These are phyloP conservation scores for Skeletonema menzelii DNA, from an alignment of 108 stramenopile species.

Conservation along the genomic window DNA sequence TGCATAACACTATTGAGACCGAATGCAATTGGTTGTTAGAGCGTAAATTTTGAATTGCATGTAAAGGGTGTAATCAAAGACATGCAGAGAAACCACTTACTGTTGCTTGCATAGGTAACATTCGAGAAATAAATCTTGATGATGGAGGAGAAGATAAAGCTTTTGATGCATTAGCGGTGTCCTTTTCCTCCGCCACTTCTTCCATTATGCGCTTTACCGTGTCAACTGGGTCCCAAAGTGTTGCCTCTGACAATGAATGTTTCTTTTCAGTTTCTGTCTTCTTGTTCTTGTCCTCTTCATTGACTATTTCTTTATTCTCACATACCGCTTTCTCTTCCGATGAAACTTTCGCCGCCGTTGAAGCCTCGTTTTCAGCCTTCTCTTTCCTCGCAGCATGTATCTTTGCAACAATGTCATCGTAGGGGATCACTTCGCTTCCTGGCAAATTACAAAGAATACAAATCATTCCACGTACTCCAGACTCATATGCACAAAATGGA, in stretches of 20 bases:
- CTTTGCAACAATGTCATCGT: conserved; percentile 37
- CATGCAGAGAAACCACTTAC: conserved; percentile 15
- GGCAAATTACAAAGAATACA: conserved; percentile 60
- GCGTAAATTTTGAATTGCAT: background rate
- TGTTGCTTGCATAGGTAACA: conserved; percentile 84
- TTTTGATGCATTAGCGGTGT: background rate
- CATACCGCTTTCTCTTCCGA: conserved; percentile 3
- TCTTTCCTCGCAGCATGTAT: background rate
- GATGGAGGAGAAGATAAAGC: conserved; percentile 36
- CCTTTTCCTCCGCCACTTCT: conserved; percentile 21
- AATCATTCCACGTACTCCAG: conserved; percentile 68
- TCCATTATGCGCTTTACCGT: conserved; percentile 56
- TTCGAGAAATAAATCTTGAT: conserved; percentile 72
- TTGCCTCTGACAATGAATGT: background rate
- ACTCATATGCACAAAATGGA: conserved; percentile 62
- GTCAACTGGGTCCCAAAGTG: conserved; percentile 70
- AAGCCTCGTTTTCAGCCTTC: background rate
- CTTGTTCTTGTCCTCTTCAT: conserved; percentile 2
- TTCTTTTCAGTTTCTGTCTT: conserved; percentile 4
- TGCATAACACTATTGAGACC: conserved; percentile 69
- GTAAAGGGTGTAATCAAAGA: background rate
- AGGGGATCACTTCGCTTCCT: conserved; percentile 49
- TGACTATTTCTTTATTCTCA: background rate
- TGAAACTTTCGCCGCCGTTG: background rate
- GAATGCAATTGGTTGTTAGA: no score